Evolutionary conservation across 139 green algal species (phyloP).

Genomic region (Picochlorum sp.): DNA sequence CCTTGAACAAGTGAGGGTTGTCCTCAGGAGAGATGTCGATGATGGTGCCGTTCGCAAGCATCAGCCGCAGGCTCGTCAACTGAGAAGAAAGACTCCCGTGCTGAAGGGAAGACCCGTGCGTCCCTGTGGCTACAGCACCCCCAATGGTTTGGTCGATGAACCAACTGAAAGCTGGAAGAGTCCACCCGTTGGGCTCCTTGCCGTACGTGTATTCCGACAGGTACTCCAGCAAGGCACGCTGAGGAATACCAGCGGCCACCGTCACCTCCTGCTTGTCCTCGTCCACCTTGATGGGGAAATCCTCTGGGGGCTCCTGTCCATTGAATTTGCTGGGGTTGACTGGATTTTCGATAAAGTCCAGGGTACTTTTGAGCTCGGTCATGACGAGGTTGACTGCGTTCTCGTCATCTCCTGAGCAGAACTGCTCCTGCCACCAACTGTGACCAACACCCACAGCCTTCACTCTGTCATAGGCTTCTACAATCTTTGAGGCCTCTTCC

Average conservation of each 20-base stretch:
- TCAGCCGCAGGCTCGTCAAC: constrained; percentile 46
- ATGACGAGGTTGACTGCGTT: constrained; percentile 53
- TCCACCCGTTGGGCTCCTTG: constrained; percentile 50
- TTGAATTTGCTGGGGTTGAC: constrained; percentile 10
- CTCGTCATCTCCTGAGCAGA: constrained; percentile 27
- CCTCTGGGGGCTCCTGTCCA: neutral
- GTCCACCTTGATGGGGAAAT: constrained; percentile 42
- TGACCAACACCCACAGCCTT: constrained; percentile 54
- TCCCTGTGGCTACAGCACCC: constrained; percentile 71
- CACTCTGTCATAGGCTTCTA: constrained; percentile 30
- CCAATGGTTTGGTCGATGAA: constrained; percentile 79
- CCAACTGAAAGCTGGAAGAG: constrained; percentile 62
- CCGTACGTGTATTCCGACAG: constrained; percentile 62
- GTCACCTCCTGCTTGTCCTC: constrained; percentile 50
- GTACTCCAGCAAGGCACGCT: constrained; percentile 67
- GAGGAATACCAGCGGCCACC: constrained; percentile 57
- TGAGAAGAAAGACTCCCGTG: constrained; percentile 56
- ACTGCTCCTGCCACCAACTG: constrained; percentile 52
- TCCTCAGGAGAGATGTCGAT: constrained; percentile 36
- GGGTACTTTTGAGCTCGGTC: constrained; percentile 32
- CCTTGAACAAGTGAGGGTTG: constrained; percentile 52
- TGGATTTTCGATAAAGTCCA: constrained; percentile 21
- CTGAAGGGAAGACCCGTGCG: constrained; percentile 62
- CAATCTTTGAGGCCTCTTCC: constrained; percentile 32
- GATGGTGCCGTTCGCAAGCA: constrained; percentile 68